Base-by-base conservation (phyloP, 2,329 filamentous ascomycete species). In the Exophiala bonariae region DNA sequence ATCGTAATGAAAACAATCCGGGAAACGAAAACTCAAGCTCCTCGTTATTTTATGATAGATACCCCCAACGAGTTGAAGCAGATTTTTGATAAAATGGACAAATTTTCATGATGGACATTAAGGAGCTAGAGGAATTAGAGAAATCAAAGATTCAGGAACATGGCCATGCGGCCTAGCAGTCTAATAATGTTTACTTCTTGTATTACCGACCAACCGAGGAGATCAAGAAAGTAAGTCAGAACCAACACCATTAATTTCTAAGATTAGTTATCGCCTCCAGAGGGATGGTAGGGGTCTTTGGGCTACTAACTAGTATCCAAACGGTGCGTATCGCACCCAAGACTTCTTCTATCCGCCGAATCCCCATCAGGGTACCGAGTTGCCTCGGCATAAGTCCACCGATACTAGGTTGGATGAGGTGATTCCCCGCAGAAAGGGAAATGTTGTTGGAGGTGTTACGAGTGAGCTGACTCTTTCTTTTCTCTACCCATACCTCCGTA, bases 41-140 rank as follows among this genome's bases (percentile, higher is more conserved):
- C 70, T 73, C 70, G 69, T 70, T 54, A 65, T 68, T 67, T 26
- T 26, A 26, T 62, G 57, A 19, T 60, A 67, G 67, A 63, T 68
- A 72, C 69, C 72, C 71, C 72, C 69, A 70, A 70, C 69, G 70
- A 73, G 70, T 73, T 63, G 70, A 73, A 61, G 70, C 70, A 73
- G 65, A 68, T 62, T 70, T 63, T 67, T 66, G 59, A 63, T 62
- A 64, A 26, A 6, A 62, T 60, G 38, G 51, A 47, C 16, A n/a
- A 6, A 6, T 26, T 26, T 26, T 47, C 43, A 50, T 51, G 22
- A 47, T 49, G 46, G 39, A 52, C 33, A 39, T 45, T 26, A 26
- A 11, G 11, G 23, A 26, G 11, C 11, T 11, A 26, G 23, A 26
- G 23, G 9, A 30, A 26, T 38, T 28, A 31, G 18, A 30, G 40